Evolutionary conservation across 1,139 yeast genomes (phyloP).

Genomic region (Geotrichum siamense): DNA sequence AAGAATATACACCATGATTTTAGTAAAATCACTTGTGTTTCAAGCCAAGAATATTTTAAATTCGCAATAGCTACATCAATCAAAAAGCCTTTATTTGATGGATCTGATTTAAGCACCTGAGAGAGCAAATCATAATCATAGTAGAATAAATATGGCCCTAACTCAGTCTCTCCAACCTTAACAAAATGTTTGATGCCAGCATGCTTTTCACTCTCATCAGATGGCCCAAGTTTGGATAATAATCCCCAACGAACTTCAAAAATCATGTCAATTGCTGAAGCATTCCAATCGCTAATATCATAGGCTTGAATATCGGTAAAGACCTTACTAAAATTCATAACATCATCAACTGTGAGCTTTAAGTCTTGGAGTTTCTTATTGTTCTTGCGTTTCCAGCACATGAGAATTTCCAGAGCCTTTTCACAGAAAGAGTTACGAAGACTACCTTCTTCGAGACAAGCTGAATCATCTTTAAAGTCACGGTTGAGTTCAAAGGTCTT

Average conservation of each 20-base stretch:
- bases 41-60: conserved; percentile 54
- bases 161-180: conserved; percentile 26
- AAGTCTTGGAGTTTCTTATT: background rate
- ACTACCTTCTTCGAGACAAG: background rate
- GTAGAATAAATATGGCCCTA: conserved; percentile 33
- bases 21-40: conserved; percentile 62
- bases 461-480: too few relatives aligned
- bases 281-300: background rate
- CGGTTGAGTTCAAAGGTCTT: background rate
- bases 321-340: background rate
- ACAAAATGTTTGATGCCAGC: conserved; percentile 37
- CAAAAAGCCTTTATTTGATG: conserved; percentile 49
- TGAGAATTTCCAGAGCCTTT: conserved; percentile 2
- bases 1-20: conserved; percentile 73
- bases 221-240: background rate
- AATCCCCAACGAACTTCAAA: background rate
- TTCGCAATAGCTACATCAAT: conserved; percentile 54
- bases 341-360: background rate
- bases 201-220: background rate
- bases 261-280: background rate
- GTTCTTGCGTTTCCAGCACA: background rate
- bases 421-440: background rate
- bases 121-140: conserved; percentile 64
- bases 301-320: background rate
- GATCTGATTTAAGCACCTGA: conserved; percentile 43